phyloP scores from a whole-genome alignment of 306 rosid genomes.

The Senna siamea region DNA sequence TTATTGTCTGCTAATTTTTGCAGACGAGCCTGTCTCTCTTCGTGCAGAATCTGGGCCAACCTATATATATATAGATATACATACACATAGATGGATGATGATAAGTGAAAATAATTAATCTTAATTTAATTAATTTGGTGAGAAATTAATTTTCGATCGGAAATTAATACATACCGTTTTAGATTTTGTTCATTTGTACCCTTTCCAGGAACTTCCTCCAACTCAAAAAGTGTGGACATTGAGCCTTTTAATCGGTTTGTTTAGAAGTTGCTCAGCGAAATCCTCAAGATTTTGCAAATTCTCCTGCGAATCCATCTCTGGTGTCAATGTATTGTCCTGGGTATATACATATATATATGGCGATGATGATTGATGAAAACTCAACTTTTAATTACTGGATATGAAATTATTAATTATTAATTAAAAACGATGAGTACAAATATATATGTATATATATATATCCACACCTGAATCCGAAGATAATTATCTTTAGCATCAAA shows the following conservation, averaged over 20 bases:
- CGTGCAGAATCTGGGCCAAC: background rate
- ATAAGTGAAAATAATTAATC: too few species aligned
- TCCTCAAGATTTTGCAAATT: background rate
- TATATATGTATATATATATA: too few species aligned
- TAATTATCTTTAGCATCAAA: background rate
- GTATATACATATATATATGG: too few species aligned
- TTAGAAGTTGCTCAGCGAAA: background rate
- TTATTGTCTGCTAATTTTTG: too few species aligned
- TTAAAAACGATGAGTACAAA: too few species aligned
- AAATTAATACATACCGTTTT: background rate
- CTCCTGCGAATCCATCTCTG: background rate
- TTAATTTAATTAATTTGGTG: too few species aligned
- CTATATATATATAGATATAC: too few species aligned
- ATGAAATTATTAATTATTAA: too few species aligned
- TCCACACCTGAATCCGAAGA: constrained; percentile 14
- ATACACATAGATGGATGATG: too few species aligned
- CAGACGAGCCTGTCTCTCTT: background rate
- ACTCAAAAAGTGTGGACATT: background rate
- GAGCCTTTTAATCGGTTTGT: background rate
- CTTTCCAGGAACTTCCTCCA: background rate
- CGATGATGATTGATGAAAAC: too few species aligned
- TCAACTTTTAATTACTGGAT: too few species aligned
- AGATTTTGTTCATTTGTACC: background rate
- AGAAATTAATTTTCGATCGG: too few species aligned
- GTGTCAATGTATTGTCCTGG: background rate